These are phyloP conservation scores for Lunasporangiospora selenospora DNA, from an alignment of 192 early-diverging fungal genomes.

Conservation along the genomic window DNA sequence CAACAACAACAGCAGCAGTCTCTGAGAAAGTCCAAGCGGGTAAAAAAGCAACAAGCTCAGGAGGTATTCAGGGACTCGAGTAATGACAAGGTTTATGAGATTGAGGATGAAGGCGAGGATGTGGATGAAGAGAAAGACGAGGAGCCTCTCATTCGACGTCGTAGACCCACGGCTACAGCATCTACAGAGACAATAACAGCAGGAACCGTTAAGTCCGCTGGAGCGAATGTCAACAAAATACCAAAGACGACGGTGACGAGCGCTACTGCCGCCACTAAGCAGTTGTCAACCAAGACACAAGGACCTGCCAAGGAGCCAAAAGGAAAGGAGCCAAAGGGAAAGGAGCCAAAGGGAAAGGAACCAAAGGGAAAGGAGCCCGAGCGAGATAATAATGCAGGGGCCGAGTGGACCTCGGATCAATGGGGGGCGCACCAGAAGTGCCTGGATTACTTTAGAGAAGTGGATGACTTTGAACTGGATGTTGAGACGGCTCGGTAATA, in stretches of 20 bases:
- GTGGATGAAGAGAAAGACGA: slow-evolving; percentile 1
- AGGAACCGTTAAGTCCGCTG: too few relatives aligned
- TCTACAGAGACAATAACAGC: not conserved
- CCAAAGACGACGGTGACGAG: not conserved
- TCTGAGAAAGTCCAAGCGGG: too few relatives aligned
- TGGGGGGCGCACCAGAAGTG: slow-evolving; percentile 17
- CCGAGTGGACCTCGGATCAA: slow-evolving; percentile 18
- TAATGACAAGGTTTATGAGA: not conserved
- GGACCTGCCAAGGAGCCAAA: not conserved
- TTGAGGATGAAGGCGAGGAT: not conserved
- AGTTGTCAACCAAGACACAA: not conserved
- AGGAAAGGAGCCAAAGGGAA: not conserved
- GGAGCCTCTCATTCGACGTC: slow-evolving; percentile 4
- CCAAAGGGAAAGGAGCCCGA: not conserved
- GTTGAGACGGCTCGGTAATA: slow-evolving; percentile 10
- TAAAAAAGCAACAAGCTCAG: too few relatives aligned
- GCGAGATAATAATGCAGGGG: not conserved
- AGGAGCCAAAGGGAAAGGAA: not conserved
- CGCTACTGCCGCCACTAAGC: too few relatives aligned
- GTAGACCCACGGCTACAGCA: not conserved
- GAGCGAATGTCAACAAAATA: too few relatives aligned
- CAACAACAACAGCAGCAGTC: too few relatives aligned
- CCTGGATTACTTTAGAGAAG: slow-evolving; percentile 25
- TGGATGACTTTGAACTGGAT: slow-evolving; percentile 39
- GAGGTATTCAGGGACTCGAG: too few relatives aligned